These are phyloP conservation scores for Ustilago tritici DNA, from an alignment of 1,284 basidiomycete genomes.

Conservation along the genomic window DNA sequence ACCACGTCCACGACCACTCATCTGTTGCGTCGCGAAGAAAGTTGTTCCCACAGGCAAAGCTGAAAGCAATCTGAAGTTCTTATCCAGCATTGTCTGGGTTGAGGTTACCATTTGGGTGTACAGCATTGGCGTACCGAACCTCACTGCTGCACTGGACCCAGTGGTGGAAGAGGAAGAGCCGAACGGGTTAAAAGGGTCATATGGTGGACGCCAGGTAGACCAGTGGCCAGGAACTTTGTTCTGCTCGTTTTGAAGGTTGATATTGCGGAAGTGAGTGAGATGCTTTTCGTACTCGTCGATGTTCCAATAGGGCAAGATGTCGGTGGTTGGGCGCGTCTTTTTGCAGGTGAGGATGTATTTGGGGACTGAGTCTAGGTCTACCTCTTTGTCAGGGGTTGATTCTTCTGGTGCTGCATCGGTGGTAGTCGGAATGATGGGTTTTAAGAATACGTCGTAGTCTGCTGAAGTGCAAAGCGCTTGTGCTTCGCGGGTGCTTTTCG, in stretches of 20 bases:
- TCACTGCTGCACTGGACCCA: not conserved
- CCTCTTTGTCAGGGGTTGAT: conserved; percentile 43
- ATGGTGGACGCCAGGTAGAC: conserved; percentile 34
- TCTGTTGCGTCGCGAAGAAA: conserved; percentile 87
- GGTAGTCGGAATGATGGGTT: conserved; percentile 23
- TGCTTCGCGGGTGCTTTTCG: conserved; percentile 18
- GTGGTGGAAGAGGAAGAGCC: conserved; percentile 1
- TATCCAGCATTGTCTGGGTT: conserved; percentile 94
- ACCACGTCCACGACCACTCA: conserved; percentile 88
- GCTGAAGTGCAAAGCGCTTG: conserved; percentile 29
- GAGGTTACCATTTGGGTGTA: conserved; percentile 92
- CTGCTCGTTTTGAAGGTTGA: conserved; percentile 23
- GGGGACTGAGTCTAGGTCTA: conserved; percentile 59
- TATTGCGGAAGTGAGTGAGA: conserved; percentile 28
- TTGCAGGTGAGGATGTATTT: conserved; percentile 57
- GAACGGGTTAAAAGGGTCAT: conserved; percentile 41
- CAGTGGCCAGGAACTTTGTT: conserved; percentile 29
- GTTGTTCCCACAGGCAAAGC: conserved; percentile 80
- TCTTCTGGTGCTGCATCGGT: conserved; percentile 7
- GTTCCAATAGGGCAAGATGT: conserved; percentile 47
- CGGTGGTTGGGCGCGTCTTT: conserved; percentile 10
- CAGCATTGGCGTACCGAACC: conserved; percentile 79
- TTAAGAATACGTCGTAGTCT: conserved; percentile 44
- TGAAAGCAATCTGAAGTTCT: conserved; percentile 81
- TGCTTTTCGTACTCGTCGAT: conserved; percentile 38